phyloP scores from a whole-genome alignment of 2,329 filamentous ascomycete species.

The Verticillium isaacii region DNA sequence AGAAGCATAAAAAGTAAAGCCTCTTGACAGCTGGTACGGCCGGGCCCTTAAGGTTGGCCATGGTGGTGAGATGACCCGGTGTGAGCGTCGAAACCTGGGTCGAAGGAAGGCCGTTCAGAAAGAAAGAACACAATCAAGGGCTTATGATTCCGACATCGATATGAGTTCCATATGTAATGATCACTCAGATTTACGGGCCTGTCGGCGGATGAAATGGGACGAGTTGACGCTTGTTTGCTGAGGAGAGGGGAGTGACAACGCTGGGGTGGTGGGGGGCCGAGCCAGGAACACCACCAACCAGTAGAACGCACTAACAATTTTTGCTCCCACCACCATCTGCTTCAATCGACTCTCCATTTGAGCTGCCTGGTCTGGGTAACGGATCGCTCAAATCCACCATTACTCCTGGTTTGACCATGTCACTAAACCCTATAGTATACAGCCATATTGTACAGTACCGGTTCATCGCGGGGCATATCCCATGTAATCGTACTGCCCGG shows the following conservation, averaged over 20 bases:
- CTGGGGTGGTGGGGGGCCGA: background rate
- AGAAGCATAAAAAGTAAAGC: constrained; percentile 42
- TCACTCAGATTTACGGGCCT: too few relatives aligned
- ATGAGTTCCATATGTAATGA: too few relatives aligned
- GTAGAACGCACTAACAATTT: background rate
- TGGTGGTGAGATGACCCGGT: background rate
- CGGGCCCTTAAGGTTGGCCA: constrained; percentile 19
- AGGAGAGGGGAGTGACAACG: background rate
- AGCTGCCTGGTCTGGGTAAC: background rate
- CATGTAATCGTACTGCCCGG: constrained; percentile 7
- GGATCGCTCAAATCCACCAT: background rate
- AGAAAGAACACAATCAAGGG: too few relatives aligned
- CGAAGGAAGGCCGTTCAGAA: too few relatives aligned
- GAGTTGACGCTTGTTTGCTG: background rate
- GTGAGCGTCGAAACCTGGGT: too few relatives aligned
- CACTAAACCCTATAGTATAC: background rate
- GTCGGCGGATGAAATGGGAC: background rate
- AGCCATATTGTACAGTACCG: background rate
- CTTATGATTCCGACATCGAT: too few relatives aligned
- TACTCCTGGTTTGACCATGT: background rate
- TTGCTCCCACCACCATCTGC: background rate
- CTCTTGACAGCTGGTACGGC: constrained; percentile 24
- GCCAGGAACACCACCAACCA: background rate
- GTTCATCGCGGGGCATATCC: constrained; percentile 2
- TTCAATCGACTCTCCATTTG: background rate